Percentiles rank a stretch among this genome's conserved stretches.
phyloP scores from a whole-genome alignment of 2,329 filamentous ascomycete genomes.

The Chaetomium strumarium region DNA sequence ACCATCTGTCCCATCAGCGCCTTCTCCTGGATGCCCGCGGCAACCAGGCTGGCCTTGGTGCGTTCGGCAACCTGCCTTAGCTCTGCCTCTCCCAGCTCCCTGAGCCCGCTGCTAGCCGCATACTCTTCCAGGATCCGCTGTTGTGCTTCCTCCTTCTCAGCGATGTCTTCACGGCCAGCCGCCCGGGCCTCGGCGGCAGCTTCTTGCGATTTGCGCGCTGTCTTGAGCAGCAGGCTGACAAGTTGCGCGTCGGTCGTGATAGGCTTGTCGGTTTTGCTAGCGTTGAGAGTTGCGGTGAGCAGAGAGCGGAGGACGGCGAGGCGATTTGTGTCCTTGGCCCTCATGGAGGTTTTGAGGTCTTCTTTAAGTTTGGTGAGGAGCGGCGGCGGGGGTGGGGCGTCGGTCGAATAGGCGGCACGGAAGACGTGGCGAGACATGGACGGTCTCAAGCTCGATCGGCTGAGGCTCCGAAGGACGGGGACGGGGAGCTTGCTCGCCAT shows the following conservation, averaged over 20 bases:
- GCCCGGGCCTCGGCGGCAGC: constrained; percentile 58
- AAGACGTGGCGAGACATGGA: constrained; percentile 2
- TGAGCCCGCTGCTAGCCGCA: constrained; percentile 51
- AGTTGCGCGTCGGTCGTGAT: constrained; percentile 65
- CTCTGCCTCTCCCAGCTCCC: constrained; percentile 53
- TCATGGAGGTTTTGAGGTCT: constrained; percentile 63
- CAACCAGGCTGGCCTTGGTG: constrained; percentile 46
- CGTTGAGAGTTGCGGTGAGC: constrained; percentile 66
- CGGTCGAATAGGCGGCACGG: constrained; percentile 28
- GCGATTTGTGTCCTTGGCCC: constrained; percentile 56
- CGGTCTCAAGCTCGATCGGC: constrained; percentile 11
- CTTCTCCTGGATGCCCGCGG: constrained; percentile 40
- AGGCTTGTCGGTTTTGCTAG: constrained; percentile 66
- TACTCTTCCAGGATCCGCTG: constrained; percentile 61
- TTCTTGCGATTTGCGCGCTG: constrained; percentile 50
- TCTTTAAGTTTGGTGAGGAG: constrained; percentile 49
- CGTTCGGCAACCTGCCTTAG: constrained; percentile 48
- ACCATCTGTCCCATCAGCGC: constrained; percentile 54
- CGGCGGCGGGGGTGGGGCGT: constrained; percentile 39
- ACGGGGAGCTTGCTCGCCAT: constrained; percentile 18
- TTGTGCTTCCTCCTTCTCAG: constrained; percentile 63
- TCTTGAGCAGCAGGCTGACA: constrained; percentile 60
- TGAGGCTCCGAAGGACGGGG: constrained; percentile 12
- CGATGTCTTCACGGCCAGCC: constrained; percentile 62
- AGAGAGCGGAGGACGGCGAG: constrained; percentile 64